phyloP scores from a whole-genome alignment of 805 yeast genomes.

The Spathaspora arborariae region DNA sequence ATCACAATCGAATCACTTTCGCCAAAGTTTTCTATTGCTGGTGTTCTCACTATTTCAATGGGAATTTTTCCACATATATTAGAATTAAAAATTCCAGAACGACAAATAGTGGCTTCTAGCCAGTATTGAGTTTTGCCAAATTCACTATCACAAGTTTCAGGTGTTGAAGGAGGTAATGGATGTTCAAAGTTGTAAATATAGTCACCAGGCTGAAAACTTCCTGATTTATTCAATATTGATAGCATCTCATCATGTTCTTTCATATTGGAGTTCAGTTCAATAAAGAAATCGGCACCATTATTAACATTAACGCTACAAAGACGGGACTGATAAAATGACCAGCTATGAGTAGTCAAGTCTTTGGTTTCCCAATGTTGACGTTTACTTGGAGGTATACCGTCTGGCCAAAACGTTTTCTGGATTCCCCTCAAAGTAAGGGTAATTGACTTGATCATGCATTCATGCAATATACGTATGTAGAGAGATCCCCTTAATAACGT shows the following conservation, averaged over 20 bases:
- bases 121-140: conserved; percentile 77
- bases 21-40: conserved; percentile 74
- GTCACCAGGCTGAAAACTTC: conserved; percentile 60
- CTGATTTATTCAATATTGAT: conserved; percentile 7
- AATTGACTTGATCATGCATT: conserved; percentile 65
- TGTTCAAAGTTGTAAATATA: conserved; percentile 91
- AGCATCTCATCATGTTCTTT: conserved; percentile 1
- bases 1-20: conserved; percentile 92
- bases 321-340: conserved; percentile 62
- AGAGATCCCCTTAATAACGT: conserved; percentile 78
- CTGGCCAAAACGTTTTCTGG: conserved; percentile 92
- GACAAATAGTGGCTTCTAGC: conserved; percentile 64
- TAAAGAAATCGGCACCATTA: conserved; percentile 47
- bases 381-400: conserved; percentile 91
- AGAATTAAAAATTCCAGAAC: conserved; percentile 84
- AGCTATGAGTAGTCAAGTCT: conserved; percentile 70
- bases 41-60: conserved; percentile 67
- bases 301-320: conserved; percentile 15
- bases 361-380: conserved; percentile 59
- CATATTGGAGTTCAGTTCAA: conserved; percentile 15
- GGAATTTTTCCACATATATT: conserved; percentile 63
- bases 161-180: conserved; percentile 73
- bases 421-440: conserved; percentile 60
- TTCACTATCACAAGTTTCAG: conserved; percentile 74
- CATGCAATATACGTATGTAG: conserved; percentile 63